Conservation (phyloP, 768 basidiomycete genomes). For the Leccinum arenicola region DNA sequence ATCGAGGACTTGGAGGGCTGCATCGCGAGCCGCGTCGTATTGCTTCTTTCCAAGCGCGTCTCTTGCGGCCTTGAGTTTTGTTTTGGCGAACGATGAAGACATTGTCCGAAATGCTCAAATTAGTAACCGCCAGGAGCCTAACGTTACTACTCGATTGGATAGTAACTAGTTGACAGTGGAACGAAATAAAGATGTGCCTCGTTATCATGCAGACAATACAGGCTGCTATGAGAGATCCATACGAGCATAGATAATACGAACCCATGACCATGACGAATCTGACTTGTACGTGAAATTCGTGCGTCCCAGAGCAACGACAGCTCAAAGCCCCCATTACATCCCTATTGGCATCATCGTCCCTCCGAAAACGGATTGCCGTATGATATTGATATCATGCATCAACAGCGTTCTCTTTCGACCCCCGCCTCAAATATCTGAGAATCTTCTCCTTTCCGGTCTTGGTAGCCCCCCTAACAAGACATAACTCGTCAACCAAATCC, state of each 20-base stretch:
- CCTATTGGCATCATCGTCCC: neutral
- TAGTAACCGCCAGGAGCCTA: neutral
- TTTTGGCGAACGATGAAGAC: conserved; percentile 51
- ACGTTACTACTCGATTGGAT: too few species aligned
- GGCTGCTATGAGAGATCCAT: neutral
- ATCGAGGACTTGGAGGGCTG: conserved; percentile 63
- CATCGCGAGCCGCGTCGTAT: conserved; percentile 61
- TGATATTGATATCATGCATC: neutral
- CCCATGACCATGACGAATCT: neutral
- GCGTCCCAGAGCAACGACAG: too few species aligned
- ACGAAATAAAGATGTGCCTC: too few species aligned
- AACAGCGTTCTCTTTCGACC: conserved; percentile 3
- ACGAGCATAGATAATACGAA: neutral
- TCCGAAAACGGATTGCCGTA: neutral
- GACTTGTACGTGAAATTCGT: too few species aligned
- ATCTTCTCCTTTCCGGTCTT: conserved; percentile 14
- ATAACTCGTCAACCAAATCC: conserved; percentile 20
- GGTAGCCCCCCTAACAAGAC: conserved; percentile 23
- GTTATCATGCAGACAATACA: too few species aligned
- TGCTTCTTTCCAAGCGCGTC: conserved; percentile 77
- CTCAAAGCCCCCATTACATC: neutral
- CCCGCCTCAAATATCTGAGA: conserved; percentile 17
- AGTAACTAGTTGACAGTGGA: too few species aligned
- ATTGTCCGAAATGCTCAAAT: conserved; percentile 10
- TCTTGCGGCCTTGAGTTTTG: conserved; percentile 75